Conservation (phyloP, 2,329 filamentous ascomycete species). For the Dryadomyces quercus-mongolicae region DNA sequence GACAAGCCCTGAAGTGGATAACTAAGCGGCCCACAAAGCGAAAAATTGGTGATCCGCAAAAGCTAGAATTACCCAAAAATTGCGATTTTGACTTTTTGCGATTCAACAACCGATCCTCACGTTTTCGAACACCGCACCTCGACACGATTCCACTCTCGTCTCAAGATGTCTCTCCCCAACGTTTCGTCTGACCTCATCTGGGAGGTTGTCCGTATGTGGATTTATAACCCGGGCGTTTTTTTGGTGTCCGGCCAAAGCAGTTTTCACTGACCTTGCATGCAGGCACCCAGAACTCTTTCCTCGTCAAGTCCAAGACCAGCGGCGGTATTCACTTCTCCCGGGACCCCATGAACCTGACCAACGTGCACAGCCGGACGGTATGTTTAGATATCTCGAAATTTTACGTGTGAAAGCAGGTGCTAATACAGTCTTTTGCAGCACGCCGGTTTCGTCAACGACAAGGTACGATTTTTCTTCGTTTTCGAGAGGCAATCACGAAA, state of each 20-base stretch:
- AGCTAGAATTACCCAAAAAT: slow-evolving; percentile 7
- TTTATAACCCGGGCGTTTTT: not conserved
- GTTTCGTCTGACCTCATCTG: slow-evolving; percentile 87
- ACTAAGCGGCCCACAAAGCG: slow-evolving; percentile 25
- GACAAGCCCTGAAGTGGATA: slow-evolving; percentile 12
- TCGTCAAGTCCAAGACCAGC: slow-evolving; percentile 74
- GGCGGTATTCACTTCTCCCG: slow-evolving; percentile 85
- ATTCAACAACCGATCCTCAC: slow-evolving; percentile 1
- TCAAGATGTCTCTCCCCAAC: slow-evolving; percentile 49
- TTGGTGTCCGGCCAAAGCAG: not conserved
- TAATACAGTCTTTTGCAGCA: slow-evolving; percentile 45
- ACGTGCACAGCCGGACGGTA: slow-evolving; percentile 88
- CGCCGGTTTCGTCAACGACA: slow-evolving; percentile 85
- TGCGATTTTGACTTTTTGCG: slow-evolving; percentile 1
- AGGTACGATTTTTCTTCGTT: slow-evolving; percentile 47
- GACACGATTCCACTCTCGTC: not conserved
- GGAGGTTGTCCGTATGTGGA: slow-evolving; percentile 81
- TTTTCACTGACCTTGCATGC: slow-evolving; percentile 9
- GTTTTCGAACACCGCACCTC: not conserved
- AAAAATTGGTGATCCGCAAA: slow-evolving; percentile 9
- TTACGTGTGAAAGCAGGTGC: not conserved
- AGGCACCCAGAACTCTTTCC: slow-evolving; percentile 83
- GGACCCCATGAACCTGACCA: slow-evolving; percentile 86
- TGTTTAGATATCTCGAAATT: not conserved
- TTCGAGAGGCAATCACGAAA: not conserved